Base-by-base conservation (phyloP, 108 stramenopile genomes). In the Skeletonema menzelii region DNA sequence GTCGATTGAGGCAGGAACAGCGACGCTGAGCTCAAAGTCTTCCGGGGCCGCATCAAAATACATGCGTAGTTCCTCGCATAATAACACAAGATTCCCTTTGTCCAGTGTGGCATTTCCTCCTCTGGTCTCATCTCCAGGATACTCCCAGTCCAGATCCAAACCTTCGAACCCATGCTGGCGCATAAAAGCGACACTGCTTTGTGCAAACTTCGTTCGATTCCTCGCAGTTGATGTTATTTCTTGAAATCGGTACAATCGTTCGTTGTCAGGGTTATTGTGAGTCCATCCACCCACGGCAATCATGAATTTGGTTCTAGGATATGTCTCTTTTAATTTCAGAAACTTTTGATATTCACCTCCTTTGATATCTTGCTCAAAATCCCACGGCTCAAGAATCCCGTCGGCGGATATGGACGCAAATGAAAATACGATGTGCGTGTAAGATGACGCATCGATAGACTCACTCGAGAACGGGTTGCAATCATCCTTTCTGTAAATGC, bases 131-230 rank as follows among this genome's bases (percentile, higher is more conserved):
- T 80, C 79, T 35, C 72, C 78, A 26, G 80, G 80, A 28, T 77
- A 82, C 34, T 82, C 80, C 80, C 80, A 82, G 63, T 82, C 80
- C 7, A 77, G 15, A 65, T 82, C 80, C 44, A 82, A 47, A 15
- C 80, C 80, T 42, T 82, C 66, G 61, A 77, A 82, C 8, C 71
- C 71, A 47, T 77, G 59, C 20, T 72, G 70, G 20, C 76, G 37
- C 32, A 77, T 64, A 53, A 82, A 82, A 28, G 70, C 70, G 14
- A 82, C 71, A 17, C 66, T 56, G 26, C 76, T 77, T 59, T 77
- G 71, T 5, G 80, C 76, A 67, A 82, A 82, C 35, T 63, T 61
- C 65, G 37, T 72, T 38, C 80, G 47, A 14, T 40, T 38, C 35
- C 65, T 77, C n/a, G 57, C 56, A 61, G 65, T 82, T 20, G 76